Percentiles rank a stretch among this genome's conserved stretches.
phyloP scores from a whole-genome alignment of 2,329 filamentous ascomycete species.

The Helicocarpus griseus region DNA sequence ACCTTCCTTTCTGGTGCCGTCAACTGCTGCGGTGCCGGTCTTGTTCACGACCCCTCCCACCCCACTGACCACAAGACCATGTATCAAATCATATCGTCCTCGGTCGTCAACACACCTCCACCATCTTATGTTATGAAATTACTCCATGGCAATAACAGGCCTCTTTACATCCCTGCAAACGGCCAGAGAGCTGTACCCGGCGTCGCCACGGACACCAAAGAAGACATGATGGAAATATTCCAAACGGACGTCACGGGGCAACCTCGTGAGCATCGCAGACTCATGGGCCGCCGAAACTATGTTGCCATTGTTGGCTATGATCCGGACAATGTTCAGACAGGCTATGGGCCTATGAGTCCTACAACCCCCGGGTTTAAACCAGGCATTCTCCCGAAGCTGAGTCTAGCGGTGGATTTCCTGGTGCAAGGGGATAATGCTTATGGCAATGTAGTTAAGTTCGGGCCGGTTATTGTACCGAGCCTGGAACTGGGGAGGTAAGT shows the following conservation, averaged over 20 bases:
- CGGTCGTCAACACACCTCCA: constrained; percentile 83
- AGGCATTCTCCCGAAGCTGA: constrained; percentile 50
- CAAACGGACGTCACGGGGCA: constrained; percentile 83
- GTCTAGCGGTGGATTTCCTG: constrained; percentile 89
- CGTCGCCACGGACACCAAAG: constrained; percentile 77
- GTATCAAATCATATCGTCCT: constrained; percentile 93
- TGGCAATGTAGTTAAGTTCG: constrained; percentile 83
- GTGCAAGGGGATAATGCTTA: constrained; percentile 84
- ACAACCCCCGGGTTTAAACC: constrained; percentile 29
- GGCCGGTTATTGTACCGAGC: constrained; percentile 87
- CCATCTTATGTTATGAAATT: constrained; percentile 81
- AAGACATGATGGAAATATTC: constrained; percentile 99
- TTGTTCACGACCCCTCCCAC: constrained; percentile 87
- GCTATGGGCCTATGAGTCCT: constrained; percentile 23
- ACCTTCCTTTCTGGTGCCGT: constrained; percentile 90
- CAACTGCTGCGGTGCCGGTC: constrained; percentile 80
- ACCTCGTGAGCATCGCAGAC: constrained; percentile 71
- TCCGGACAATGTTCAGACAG: constrained; percentile 59
- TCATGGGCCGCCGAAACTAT: constrained; percentile 92
- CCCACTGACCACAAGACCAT: constrained; percentile 96
- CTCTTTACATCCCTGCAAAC: constrained; percentile 83
- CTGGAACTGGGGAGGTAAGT: constrained; percentile 60
- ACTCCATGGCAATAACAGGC: constrained; percentile 79
- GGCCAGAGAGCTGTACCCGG: constrained; percentile 61
- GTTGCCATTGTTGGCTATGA: constrained; percentile 91